Evolutionary conservation across 495 filamentous ascomycete genomes (phyloP).

Genomic region (Annulohypoxylon nitens): DNA sequence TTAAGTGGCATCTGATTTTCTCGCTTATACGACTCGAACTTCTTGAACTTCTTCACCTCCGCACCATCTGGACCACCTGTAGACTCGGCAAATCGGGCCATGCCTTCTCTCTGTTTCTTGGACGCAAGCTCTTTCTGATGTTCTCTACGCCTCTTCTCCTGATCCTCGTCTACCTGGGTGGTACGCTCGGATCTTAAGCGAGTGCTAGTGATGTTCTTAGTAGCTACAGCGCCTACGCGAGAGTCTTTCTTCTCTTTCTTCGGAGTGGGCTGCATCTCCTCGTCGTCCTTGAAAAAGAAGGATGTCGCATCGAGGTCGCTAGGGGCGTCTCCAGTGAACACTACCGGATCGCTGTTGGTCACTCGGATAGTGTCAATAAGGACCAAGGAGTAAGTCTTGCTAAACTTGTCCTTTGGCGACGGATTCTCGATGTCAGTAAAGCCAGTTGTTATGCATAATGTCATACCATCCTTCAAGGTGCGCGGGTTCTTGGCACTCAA

Average conservation of each 20-base stretch:
- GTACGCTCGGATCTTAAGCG: slow-evolving; percentile 91
- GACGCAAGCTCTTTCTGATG: slow-evolving; percentile 91
- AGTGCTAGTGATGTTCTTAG: slow-evolving; percentile 92
- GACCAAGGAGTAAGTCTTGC: slow-evolving; percentile 86
- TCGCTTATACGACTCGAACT: slow-evolving; percentile 98
- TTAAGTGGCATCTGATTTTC: slow-evolving; percentile 91
- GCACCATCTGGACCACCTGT: slow-evolving; percentile 90
- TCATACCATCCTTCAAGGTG: slow-evolving; percentile 94
- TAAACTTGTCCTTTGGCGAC: slow-evolving; percentile 85
- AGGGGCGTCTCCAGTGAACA: slow-evolving; percentile 94
- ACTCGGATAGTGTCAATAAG: slow-evolving; percentile 95
- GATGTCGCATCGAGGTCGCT: slow-evolving; percentile 91
- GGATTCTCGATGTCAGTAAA: slow-evolving; percentile 89
- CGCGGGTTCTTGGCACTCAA: slow-evolving; percentile 87
- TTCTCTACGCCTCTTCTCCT: slow-evolving; percentile 86
- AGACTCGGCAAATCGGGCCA: slow-evolving; percentile 82
- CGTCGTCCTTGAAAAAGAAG: slow-evolving; percentile 97
- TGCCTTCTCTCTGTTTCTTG: slow-evolving; percentile 90
- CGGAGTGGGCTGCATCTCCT: slow-evolving; percentile 73
- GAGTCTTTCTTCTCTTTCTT: slow-evolving; percentile 87
- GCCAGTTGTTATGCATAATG: slow-evolving; percentile 86
- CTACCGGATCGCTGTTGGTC: slow-evolving; percentile 76
- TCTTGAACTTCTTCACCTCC: slow-evolving; percentile 95
- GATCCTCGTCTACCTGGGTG: slow-evolving; percentile 87
- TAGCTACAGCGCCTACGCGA: slow-evolving; percentile 83